Base-by-base conservation (phyloP, 345 rosid genomes). In the Corymbia maculata region DNA sequence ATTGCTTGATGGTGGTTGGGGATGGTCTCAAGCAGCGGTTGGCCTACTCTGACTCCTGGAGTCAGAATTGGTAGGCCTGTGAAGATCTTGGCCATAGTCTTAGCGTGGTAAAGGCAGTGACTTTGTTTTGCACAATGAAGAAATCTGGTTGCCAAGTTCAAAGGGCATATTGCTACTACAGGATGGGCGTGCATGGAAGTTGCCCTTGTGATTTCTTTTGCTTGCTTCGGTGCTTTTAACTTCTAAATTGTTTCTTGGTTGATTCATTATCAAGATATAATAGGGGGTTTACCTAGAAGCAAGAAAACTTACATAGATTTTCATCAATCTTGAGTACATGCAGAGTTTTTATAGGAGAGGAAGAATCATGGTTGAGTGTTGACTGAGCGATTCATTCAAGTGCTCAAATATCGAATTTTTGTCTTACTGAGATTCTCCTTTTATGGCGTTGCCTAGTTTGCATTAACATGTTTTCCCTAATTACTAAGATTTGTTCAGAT, bases 1-100 rank as follows among this genome's bases (percentile, higher is more conserved):
- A 70, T 19, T 36, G 47, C 49, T 70, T 36, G 19, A 75, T 9
- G 82, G 87, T 49, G 61, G 90, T 24, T 45, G 55, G 79, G 42
- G 51, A 5, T 28, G 9, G 21, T 32, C 87, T 70, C 86, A 87
- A 45, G 21, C 4, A 89, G 90, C 89, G 85, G 95, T 88, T 93
- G 93, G 93, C 96, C 96, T 88, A 93, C 96, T 92, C 8, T 88
- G 45, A 87, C 59, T 61, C 85, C 61, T 55, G n/a, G 13, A 80
- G 92, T 90, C 88, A 75, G 87, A 42, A 12, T 2, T 10, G 90
- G 88, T 87, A 44, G 92, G n/a, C 90, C 88, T 52, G 89, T 86
- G 91, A 87, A 92, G 92, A 89, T 68, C 87, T 70, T n/a, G 85
- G 24, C 52, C 44, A 21, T 22, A 1, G 61, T 51, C 42, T 85